Evolutionary conservation across 768 basidiomycete species (phyloP), one percentile per base, ranked within the genome.

Genomic region (Sistotremastrum niveocremeum): DNA sequence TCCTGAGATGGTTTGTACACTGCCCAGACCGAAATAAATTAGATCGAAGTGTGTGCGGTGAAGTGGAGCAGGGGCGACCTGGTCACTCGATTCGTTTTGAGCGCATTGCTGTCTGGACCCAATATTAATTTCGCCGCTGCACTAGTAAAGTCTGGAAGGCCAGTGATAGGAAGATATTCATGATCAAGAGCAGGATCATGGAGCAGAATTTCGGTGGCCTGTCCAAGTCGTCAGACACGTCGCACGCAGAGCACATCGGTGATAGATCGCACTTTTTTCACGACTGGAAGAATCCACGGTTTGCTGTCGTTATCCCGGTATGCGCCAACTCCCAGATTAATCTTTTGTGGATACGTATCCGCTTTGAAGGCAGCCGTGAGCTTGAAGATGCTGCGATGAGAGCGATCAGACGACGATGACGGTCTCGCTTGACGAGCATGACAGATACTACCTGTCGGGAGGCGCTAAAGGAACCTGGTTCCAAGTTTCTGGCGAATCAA

Each of bases 1-100:
- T 30, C 93, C 93, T 9, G 89, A 94, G 53, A 95, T 85, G 9
- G 93, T 93, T 67, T 98, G 93, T 41, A 84, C 84, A 60, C 81
- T 63, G 47, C 5, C 12, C 29, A 9, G 38, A n/a, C 42, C 41
- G 11, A 5, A 35, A 34, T 9, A 35, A 12, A 45, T 39, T 34
- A 45, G 20, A 20, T 20, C 20, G 20, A 20, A 20, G 20, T 20
- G 20, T 20, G 20, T 20, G 20, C 37, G 10, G 28, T 7, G 31
- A 20, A 30, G 12, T 40, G 28, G 28, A 34, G 36, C 29, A 20
- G 29, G n/a, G 47, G 57, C 34, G 20, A 62, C 66, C 57, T 84
- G 37, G 76, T 71, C 33, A 80, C 80, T 43, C 88, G 77, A 32
- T 68, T 70, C 50, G 87, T 82, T 52, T 70, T 65, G 50, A 97